Base-by-base conservation (phyloP, 2,329 filamentous ascomycete genomes). In the Aspergillus piperis region DNA sequence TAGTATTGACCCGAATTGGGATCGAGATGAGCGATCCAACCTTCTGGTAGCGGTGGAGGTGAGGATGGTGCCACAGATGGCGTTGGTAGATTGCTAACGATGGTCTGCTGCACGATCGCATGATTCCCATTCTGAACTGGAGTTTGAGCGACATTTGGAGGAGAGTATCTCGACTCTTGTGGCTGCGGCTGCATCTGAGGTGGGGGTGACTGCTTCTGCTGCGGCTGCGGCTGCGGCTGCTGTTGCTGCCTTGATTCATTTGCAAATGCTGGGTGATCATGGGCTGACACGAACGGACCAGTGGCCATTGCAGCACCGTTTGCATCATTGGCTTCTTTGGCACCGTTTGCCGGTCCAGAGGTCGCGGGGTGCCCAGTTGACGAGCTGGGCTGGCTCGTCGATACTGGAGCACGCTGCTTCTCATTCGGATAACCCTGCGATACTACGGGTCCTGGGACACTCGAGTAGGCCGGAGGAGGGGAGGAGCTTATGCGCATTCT, bases 1-100 rank as follows among this genome's bases (percentile, higher is more conserved):
- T 99, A 99, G 77, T 98, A 99, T 73, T 98, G 94, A 1, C 95
- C 95, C 2, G 94, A 98, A 72, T 90, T 96, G 66, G 92, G 90
- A 73, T 99, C 95, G 4, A 98, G 83, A 75, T 98, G 95, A 19
- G 95, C 92, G 71, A 99, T 98, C 95, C 95, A 99, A 36, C 95
- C 95, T 78, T 99, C 95, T 5, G 95, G 95, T 15, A 99, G 83
- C 2, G 94, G 95, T 21, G 95, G 95, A 32, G 95, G 95, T 15
- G 92, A 96, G 25, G 89, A 86, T 30, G 91, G 91, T 1, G 89
- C 85, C 66, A 80, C 70, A 63, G 77, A 65, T 47, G 80, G 73
- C 7, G 75, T 72, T 27, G 78, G 73, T 39, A 78, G 69, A 62
- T 66, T 62, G 38, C 65, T 64, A 19, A 72, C 62, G 32, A 69